Conservation (phyloP, 2,329 filamentous ascomycete genomes). For the Epichloe festucae region DNA sequence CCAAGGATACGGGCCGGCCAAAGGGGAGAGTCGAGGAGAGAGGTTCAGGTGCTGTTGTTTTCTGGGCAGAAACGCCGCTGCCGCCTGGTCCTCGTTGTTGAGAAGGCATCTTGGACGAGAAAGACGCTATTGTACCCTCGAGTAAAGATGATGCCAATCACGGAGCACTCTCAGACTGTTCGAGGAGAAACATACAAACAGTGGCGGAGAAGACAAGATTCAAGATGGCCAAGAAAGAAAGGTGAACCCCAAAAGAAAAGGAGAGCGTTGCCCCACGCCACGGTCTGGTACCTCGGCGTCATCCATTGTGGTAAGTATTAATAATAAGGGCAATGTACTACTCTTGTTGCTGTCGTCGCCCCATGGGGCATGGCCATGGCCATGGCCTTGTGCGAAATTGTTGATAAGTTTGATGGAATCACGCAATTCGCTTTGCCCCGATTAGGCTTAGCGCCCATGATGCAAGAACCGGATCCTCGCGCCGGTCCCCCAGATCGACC, state of each 20-base stretch:
- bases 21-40: slow-evolving; percentile 43
- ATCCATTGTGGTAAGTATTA: not conserved
- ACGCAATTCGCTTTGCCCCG: slow-evolving; percentile 25
- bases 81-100: slow-evolving; percentile 26
- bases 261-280: not conserved
- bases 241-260: not conserved
- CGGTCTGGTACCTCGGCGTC: not conserved
- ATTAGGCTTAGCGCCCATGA: slow-evolving; percentile 19
- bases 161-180: not conserved
- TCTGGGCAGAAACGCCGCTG: slow-evolving; percentile 15
- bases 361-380: not conserved
- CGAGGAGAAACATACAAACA: not conserved
- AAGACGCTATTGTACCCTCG: not conserved
- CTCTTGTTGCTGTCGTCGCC: slow-evolving; percentile 2
- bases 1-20: slow-evolving; percentile 39
- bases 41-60: slow-evolving; percentile 22
- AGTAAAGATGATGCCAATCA: not conserved
- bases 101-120: slow-evolving; percentile 16
- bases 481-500: slow-evolving; percentile 6
- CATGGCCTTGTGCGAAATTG: slow-evolving; percentile 14
- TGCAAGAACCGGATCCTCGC: slow-evolving; percentile 11
- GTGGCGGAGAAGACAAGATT: not conserved
- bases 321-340: not conserved
- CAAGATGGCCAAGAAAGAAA: not conserved
- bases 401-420: slow-evolving; percentile 25